Evolutionary conservation across 106 monocot genomes (phyloP).

Genomic region (Triglochin maritima): DNA sequence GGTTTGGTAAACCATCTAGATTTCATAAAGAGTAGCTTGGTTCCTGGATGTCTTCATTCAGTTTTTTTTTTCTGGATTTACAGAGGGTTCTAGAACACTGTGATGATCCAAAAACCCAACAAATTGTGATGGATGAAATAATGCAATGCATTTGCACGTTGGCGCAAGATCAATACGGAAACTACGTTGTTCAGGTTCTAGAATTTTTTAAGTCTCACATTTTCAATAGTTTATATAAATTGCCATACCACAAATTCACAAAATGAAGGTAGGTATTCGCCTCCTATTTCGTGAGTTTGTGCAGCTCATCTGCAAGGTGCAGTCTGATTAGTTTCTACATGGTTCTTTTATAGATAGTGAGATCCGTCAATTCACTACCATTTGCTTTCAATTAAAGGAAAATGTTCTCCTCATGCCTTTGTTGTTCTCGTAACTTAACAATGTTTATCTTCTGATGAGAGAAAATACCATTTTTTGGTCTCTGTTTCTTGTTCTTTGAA

Average conservation of each 20-base stretch:
- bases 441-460: no score
- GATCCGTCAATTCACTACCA: no score
- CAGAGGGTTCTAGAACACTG: constrained; percentile 16
- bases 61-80: not conserved
- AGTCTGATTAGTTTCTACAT: no score
- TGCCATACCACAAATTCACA: no score
- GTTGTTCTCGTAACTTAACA: no score
- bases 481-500: not conserved
- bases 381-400: no score
- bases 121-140: constrained; percentile 13
- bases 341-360: no score
- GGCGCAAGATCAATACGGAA: constrained; percentile 17
- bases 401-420: no score
- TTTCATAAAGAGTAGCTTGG: not conserved
- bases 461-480: not conserved
- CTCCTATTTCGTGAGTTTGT: no score
- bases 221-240: not conserved
- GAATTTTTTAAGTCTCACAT: not conserved
- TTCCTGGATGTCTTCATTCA: not conserved
- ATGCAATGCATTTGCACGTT: constrained; percentile 1
- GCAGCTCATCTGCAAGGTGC: no score
- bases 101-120: constrained; percentile 3
- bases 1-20: not conserved
- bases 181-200: constrained; percentile 20
- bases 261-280: no score